Conservation (phyloP, 2,329 filamentous ascomycete genomes). For the Xylaria sp. region DNA sequence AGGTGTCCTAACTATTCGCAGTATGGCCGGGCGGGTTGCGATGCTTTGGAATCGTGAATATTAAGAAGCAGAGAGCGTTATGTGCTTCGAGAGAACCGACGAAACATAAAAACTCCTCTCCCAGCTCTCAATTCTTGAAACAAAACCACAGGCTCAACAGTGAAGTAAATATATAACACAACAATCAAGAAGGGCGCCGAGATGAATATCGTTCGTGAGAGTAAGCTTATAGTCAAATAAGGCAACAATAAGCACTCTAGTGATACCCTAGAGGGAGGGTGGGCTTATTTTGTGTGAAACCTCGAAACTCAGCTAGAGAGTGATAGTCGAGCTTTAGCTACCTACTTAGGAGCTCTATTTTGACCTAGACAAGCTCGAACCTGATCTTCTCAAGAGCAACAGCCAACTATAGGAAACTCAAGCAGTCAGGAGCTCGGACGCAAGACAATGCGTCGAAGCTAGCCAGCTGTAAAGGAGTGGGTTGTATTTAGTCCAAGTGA, state of each 20-base stretch:
- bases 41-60: neutral
- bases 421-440: neutral
- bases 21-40: neutral
- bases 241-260: slow-evolving; percentile 8
- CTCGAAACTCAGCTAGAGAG: neutral
- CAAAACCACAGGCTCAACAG: neutral
- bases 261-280: neutral
- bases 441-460: neutral
- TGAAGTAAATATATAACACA: neutral
- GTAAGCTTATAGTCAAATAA: slow-evolving; percentile 3
- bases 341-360: too few relatives aligned
- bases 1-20: neutral
- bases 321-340: neutral
- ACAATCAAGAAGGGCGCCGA: neutral
- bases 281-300: slow-evolving; percentile 22
- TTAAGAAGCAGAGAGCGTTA: neutral
- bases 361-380: too few relatives aligned
- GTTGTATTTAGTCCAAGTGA: neutral
- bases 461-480: neutral
- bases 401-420: neutral
- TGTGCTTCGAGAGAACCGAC: neutral
- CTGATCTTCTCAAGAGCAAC: too few relatives aligned
- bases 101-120: neutral
- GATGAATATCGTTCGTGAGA: slow-evolving; percentile 15
- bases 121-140: too few relatives aligned